These are phyloP conservation scores for Botrytis deweyae DNA, from an alignment of 2,329 filamentous ascomycete genomes.

Conservation along the genomic window DNA sequence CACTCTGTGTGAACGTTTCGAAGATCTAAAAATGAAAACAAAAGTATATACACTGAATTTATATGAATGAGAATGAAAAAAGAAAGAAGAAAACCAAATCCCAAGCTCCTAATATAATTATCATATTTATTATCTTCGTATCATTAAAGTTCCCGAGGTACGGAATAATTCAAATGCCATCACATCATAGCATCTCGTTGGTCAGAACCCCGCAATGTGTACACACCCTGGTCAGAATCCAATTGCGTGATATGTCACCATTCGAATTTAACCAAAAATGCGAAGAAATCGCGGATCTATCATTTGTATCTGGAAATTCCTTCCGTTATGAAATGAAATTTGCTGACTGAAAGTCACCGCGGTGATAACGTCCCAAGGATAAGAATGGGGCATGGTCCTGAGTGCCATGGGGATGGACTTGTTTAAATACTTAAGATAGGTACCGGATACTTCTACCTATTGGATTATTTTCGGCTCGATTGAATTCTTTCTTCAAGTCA, in stretches of 20 bases:
- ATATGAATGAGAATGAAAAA: neutral
- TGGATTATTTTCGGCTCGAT: neutral
- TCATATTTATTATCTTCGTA: neutral
- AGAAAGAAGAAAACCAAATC: neutral
- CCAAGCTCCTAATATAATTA: neutral
- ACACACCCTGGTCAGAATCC: neutral
- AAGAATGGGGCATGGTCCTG: neutral
- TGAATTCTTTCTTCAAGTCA: neutral
- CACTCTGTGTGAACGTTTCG: neutral
- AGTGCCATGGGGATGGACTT: neutral
- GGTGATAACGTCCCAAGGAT: neutral
- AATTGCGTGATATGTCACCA: conserved; percentile 21
- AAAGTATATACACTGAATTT: neutral
- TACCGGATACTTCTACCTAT: neutral
- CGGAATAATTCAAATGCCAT: neutral
- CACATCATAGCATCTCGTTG: conserved; percentile 1
- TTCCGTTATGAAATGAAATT: neutral
- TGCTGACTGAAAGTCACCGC: neutral
- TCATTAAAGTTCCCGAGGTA: conserved; percentile 6
- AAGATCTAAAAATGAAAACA: neutral
- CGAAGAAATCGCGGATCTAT: neutral
- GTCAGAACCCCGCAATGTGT: conserved; percentile 2
- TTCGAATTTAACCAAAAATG: neutral
- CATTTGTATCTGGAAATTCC: neutral
- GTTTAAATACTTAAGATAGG: neutral